Evolutionary conservation across 148 eudicot genomes (phyloP).

Genomic region (Fagopyrum tataricum): DNA sequence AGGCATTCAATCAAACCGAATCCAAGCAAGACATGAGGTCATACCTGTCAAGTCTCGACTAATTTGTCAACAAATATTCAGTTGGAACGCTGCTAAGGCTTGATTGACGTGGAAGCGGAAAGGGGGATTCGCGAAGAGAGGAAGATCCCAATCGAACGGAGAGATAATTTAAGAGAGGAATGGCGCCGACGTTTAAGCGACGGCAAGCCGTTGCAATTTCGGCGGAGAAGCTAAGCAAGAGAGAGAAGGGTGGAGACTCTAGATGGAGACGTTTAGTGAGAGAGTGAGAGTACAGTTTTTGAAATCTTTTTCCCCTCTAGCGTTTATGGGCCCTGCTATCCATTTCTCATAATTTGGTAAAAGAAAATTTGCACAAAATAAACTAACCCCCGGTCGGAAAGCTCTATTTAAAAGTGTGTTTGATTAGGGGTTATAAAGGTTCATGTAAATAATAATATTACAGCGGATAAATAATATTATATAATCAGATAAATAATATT

Average conservation of each 20-base stretch:
- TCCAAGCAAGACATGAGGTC: not conserved
- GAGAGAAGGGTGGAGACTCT: slow-evolving; percentile 22
- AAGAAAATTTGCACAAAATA: too few species aligned
- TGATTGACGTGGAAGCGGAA: not conserved
- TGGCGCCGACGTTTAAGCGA: slow-evolving; percentile 28
- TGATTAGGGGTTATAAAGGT: too few species aligned
- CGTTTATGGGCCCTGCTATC: too few species aligned
- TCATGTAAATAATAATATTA: too few species aligned
- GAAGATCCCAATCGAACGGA: not conserved
- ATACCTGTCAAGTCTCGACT: not conserved
- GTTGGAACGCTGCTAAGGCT: not conserved
- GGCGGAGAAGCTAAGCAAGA: slow-evolving; percentile 25
- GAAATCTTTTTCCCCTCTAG: too few species aligned
- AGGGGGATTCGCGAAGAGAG: not conserved
- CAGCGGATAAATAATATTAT: too few species aligned
- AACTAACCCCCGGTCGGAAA: too few species aligned
- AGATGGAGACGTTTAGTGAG: slow-evolving; percentile 15
- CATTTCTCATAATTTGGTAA: too few species aligned
- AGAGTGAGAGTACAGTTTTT: slow-evolving; percentile 6
- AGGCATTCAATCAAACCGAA: not conserved
- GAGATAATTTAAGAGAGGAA: slow-evolving; percentile 6
- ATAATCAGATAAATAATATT: too few species aligned
- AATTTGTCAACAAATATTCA: not conserved
- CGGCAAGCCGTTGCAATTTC: slow-evolving; percentile 51
- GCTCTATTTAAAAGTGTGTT: too few species aligned